phyloP scores from a whole-genome alignment of 2,329 filamentous ascomycete species.

The Colletotrichum eremochloae region DNA sequence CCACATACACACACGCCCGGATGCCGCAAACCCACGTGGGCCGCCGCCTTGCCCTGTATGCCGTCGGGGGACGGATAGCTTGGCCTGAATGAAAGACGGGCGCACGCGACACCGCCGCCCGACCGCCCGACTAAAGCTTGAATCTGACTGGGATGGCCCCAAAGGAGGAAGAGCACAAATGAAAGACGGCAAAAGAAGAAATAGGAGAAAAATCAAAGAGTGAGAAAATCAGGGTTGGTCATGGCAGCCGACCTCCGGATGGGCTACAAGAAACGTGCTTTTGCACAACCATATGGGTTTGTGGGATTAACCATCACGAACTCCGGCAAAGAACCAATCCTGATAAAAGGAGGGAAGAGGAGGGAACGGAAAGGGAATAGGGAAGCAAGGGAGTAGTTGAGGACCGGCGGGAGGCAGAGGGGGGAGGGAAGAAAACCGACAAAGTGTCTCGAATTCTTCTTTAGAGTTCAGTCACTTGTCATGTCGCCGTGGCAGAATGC shows the following conservation, averaged over 20 bases:
- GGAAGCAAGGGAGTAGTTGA: neutral
- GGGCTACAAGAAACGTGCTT: neutral
- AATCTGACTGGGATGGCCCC: neutral
- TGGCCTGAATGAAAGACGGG: neutral
- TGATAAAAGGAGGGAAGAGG: neutral
- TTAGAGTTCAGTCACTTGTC: conserved; percentile 41
- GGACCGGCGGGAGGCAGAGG: neutral
- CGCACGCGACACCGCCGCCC: neutral
- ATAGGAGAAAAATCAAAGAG: neutral
- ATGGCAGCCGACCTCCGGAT: neutral
- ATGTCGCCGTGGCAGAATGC: conserved; percentile 31
- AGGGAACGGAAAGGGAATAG: neutral
- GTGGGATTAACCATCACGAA: neutral
- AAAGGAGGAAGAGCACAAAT: neutral
- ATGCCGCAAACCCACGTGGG: neutral
- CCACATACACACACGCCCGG: neutral
- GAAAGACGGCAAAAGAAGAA: neutral
- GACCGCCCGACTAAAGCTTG: neutral
- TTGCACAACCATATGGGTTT: neutral
- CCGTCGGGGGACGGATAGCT: neutral
- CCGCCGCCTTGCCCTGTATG: too few species aligned
- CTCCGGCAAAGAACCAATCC: neutral
- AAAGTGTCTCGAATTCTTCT: conserved; percentile 34
- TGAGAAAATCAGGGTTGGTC: neutral
- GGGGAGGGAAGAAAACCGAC: neutral